Conservation (phyloP, 371 early-diverging fungal species). For the Umbelopsis sp. region DNA sequence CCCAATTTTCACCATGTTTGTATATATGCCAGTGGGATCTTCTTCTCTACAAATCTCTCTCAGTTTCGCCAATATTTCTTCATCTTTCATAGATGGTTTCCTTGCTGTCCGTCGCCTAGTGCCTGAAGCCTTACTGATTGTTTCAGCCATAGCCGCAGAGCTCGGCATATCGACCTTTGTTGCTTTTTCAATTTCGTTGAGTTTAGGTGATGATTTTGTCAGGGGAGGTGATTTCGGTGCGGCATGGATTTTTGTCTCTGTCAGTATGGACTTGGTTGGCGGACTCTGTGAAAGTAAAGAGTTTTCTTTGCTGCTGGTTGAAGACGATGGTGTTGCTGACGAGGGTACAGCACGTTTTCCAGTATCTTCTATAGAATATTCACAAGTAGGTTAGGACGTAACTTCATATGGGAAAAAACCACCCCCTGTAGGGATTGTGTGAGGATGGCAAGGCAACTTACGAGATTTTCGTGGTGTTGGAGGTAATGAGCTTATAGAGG, state of each 20-base stretch:
- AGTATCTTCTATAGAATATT: no score
- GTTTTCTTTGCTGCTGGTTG: no score
- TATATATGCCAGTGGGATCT: slow-evolving; percentile 79
- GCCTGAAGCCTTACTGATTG: slow-evolving; percentile 8
- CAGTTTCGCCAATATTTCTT: slow-evolving; percentile 81
- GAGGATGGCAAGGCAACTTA: neutral
- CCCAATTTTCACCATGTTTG: slow-evolving; percentile 89
- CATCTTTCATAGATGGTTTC: slow-evolving; percentile 42
- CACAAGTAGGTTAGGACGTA: no score
- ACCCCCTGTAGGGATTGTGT: neutral
- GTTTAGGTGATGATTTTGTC: neutral
- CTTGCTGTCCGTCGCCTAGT: slow-evolving; percentile 25
- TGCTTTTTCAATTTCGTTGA: neutral
- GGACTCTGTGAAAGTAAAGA: no score
- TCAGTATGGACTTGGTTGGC: no score
- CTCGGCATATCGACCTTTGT: neutral
- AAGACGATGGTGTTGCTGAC: no score
- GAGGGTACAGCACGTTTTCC: no score
- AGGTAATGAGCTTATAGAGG: neutral
- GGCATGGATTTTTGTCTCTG: neutral
- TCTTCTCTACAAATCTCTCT: slow-evolving; percentile 85
- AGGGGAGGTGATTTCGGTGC: neutral
- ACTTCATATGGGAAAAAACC: no score
- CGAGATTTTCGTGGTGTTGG: slow-evolving; percentile 3
- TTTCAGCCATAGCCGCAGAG: neutral